Conservation (phyloP, 352 stramenopile genomes). For the Phytophthora megakarya region DNA sequence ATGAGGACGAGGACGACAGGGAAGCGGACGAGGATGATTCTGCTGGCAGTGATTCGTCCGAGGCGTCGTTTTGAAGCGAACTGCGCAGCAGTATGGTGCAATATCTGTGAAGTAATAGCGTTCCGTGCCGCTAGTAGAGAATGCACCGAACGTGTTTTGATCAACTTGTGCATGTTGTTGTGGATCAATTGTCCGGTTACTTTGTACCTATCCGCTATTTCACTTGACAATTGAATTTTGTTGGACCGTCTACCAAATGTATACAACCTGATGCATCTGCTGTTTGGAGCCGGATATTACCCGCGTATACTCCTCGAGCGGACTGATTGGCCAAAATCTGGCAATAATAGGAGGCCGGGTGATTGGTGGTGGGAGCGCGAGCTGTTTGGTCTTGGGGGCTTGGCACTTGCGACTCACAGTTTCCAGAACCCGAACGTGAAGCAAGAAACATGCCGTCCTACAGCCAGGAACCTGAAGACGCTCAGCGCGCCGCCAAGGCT, state of each 20-base stretch:
- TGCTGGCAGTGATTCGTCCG: slow-evolving; percentile 39
- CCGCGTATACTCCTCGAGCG: not conserved
- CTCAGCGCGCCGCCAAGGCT: slow-evolving; percentile 92
- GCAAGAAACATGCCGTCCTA: slow-evolving; percentile 86
- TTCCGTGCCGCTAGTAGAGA: slow-evolving; percentile 19
- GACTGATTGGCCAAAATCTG: slow-evolving; percentile 19
- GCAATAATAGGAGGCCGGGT: slow-evolving; percentile 21
- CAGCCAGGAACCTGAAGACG: slow-evolving; percentile 92
- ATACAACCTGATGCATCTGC: not conserved
- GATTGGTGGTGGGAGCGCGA: slow-evolving; percentile 71
- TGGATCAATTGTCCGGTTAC: not conserved
- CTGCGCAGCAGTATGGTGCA: not conserved
- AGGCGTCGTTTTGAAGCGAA: slow-evolving; percentile 41
- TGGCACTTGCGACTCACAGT: slow-evolving; percentile 42
- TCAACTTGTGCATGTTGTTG: not conserved
- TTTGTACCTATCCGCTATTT: not conserved
- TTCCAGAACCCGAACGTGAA: slow-evolving; percentile 85
- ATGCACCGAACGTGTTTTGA: too few species aligned
- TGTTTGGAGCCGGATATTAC: not conserved
- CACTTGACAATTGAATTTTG: not conserved
- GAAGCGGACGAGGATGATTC: slow-evolving; percentile 8
- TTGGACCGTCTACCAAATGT: not conserved
- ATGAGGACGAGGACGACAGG: slow-evolving; percentile 27
- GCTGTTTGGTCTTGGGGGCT: slow-evolving; percentile 23
- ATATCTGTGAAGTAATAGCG: slow-evolving; percentile 18